phyloP scores from a whole-genome alignment of 306 rosid genomes.

The Rubus parviflorus region DNA sequence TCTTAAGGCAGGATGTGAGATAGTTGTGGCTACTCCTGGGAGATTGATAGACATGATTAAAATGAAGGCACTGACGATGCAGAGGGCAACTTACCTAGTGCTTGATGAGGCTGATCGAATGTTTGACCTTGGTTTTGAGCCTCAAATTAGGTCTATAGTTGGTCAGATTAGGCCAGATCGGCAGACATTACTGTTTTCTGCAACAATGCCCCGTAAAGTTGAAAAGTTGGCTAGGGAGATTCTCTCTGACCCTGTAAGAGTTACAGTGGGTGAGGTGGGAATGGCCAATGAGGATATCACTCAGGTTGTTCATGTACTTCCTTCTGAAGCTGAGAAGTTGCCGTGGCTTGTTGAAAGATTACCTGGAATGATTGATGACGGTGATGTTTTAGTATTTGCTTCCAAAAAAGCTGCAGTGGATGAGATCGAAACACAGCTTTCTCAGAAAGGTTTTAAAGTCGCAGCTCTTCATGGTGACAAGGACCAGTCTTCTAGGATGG shows the following conservation, averaged over 20 bases:
- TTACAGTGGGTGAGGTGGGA: slow-evolving; percentile 96
- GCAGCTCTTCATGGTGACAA: slow-evolving; percentile 97
- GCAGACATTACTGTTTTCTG: slow-evolving; percentile 93
- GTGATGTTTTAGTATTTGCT: slow-evolving; percentile 91
- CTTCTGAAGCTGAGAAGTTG: slow-evolving; percentile 82
- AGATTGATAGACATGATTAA: slow-evolving; percentile 93
- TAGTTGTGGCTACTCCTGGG: slow-evolving; percentile 96
- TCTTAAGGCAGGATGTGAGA: slow-evolving; percentile 96
- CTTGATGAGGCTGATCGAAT: slow-evolving; percentile 99
- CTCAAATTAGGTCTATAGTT: slow-evolving; percentile 92
- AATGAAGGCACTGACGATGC: slow-evolving; percentile 90
- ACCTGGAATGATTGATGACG: slow-evolving; percentile 85
- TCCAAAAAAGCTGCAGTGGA: slow-evolving; percentile 92
- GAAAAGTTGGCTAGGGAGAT: slow-evolving; percentile 96
- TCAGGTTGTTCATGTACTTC: slow-evolving; percentile 88
- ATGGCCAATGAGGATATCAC: slow-evolving; percentile 98
- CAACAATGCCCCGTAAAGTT: slow-evolving; percentile 91
- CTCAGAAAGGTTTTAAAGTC: slow-evolving; percentile 68
- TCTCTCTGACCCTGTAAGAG: slow-evolving; percentile 85
- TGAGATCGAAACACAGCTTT: slow-evolving; percentile 80
- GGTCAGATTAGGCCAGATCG: slow-evolving; percentile 99
- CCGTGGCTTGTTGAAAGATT: slow-evolving; percentile 87
- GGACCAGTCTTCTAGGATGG: slow-evolving; percentile 97
- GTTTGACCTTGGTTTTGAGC: slow-evolving; percentile 99
- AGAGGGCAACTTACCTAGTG: slow-evolving; percentile 81